Evolutionary conservation across 257 asterid species (phyloP), one percentile per base, ranked within the genome.

Genomic region (Penstemon davidsonii): DNA sequence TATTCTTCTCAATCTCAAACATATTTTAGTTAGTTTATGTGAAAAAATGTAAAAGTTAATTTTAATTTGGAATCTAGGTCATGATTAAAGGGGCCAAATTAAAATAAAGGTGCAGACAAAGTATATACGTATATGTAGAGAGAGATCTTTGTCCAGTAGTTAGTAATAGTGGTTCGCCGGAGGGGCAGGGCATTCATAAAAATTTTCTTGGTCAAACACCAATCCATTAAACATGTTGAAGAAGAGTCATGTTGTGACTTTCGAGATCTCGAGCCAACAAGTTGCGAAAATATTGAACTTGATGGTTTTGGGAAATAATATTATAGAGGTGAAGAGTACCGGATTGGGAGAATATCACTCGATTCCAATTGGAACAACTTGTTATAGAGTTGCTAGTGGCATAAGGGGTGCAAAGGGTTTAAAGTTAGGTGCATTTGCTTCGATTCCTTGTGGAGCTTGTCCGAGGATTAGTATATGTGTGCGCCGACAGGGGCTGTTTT

Each of bases 281-380:
- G 64, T 80, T 12, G 63, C 40, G 0, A 87, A 87, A 8, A 69
- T 89, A 37, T 47, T 92, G 68, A 73, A 63, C 36, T 75, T 82
- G 0, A 71, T 92, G 89, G 85, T 86, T 62, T 50, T 89, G 36
- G 92, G 81, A 57, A 76, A 86, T 56, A 74, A 76, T 5, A 18
- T 92, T 41, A 63, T 87, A 13, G 96, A 87, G 82, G 96, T 83
- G 67, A 89, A 87, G 80, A 89, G 97, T 78, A 87, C 81, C 0
- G 97, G 97, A 36, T 52, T 83, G 70, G 92, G 86, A 12, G 95
- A 83, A 8, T 87, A 76, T 74, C 79, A 67, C 63, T 67, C 80
- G 0, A 73, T 92, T 53, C 85, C 88, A 1, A 3, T 82, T 42
- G 96, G 96, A 19, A 52, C 79, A 1, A 12, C 53, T 10, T 89